Percentiles rank a stretch among this genome's conserved stretches.
phyloP scores from a whole-genome alignment of 2,329 filamentous ascomycete species.

The Proliferodiscus dingleyae region DNA sequence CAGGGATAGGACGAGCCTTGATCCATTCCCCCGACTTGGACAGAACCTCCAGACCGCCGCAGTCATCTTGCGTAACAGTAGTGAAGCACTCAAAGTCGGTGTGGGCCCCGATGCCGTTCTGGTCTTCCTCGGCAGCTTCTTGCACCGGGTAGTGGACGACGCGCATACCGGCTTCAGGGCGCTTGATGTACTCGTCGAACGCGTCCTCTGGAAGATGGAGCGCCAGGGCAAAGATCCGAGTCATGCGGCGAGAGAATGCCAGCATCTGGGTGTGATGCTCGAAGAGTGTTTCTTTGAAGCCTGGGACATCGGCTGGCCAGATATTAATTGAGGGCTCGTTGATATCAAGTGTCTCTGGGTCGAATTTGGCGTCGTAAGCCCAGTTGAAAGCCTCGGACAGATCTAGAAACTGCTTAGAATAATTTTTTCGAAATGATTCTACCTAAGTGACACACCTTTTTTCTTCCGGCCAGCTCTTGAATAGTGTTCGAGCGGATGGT shows the following conservation, averaged over 20 bases:
- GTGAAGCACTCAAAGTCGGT: constrained; percentile 43
- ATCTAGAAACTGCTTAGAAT: constrained; percentile 31
- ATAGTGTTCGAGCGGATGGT: too few species aligned
- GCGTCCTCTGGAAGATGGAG: constrained; percentile 46
- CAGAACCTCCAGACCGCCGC: constrained; percentile 41
- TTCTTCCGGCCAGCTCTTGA: constrained; percentile 28
- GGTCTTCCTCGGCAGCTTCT: constrained; percentile 13
- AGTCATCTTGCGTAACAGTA: constrained; percentile 41
- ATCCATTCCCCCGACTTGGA: constrained; percentile 40
- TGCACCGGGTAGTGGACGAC: constrained; percentile 30
- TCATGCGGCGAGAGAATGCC: constrained; percentile 39
- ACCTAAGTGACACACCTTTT: constrained; percentile 28
- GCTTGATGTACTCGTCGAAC: constrained; percentile 46
- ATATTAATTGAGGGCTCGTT: constrained; percentile 18
- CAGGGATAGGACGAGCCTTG: constrained; percentile 36
- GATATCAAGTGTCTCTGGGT: too few species aligned
- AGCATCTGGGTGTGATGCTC: constrained; percentile 35
- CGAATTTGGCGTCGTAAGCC: constrained; percentile 15
- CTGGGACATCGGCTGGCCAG: constrained; percentile 31
- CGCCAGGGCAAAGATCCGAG: constrained; percentile 48
- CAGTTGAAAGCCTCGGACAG: constrained; percentile 35
- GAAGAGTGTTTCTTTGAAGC: constrained; percentile 34
- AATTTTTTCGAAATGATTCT: not conserved
- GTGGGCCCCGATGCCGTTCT: constrained; percentile 36
- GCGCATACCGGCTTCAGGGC: constrained; percentile 38